Conservation (phyloP, 345 rosid genomes). For the Streptanthus diversifolius region DNA sequence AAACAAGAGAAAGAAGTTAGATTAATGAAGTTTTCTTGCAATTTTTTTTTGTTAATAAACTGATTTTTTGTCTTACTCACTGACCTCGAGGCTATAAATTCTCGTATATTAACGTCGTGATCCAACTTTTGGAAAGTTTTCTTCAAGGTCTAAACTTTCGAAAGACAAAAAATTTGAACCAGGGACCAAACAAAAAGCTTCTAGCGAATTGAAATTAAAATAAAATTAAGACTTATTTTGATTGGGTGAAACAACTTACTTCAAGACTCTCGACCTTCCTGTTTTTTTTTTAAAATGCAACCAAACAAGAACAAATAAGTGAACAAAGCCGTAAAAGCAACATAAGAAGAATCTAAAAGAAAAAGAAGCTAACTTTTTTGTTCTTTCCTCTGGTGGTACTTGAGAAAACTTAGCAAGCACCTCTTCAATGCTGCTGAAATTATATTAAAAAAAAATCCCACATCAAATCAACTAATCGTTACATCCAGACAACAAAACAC, state of each 20-base stretch:
- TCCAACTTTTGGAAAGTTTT: constrained; percentile 90
- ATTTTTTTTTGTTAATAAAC: neutral
- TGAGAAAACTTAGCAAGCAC: constrained; percentile 67
- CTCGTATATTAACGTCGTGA: constrained; percentile 79
- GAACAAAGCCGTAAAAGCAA: neutral
- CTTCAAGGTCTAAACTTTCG: constrained; percentile 66
- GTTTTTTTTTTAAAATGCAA: constrained; percentile 18
- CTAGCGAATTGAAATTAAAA: neutral
- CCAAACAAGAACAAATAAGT: neutral
- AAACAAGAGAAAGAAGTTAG: constrained; percentile 26
- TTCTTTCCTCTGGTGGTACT: constrained; percentile 74
- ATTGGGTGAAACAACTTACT: constrained; percentile 50
- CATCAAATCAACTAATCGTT: neutral
- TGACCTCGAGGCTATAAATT: constrained; percentile 64
- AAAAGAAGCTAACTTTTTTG: constrained; percentile 48
- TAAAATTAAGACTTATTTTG: neutral
- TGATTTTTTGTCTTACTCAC: neutral
- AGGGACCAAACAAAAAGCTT: constrained; percentile 9
- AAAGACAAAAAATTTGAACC: constrained; percentile 30
- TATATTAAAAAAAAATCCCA: neutral
- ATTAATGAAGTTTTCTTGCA: neutral
- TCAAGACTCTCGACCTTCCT: constrained; percentile 92
- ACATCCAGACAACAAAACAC: neutral
- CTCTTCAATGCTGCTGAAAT: constrained; percentile 58
- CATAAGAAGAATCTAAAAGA: neutral